Evolutionary conservation across 768 basidiomycete genomes (phyloP).

Genomic region (Mycena floridula): DNA sequence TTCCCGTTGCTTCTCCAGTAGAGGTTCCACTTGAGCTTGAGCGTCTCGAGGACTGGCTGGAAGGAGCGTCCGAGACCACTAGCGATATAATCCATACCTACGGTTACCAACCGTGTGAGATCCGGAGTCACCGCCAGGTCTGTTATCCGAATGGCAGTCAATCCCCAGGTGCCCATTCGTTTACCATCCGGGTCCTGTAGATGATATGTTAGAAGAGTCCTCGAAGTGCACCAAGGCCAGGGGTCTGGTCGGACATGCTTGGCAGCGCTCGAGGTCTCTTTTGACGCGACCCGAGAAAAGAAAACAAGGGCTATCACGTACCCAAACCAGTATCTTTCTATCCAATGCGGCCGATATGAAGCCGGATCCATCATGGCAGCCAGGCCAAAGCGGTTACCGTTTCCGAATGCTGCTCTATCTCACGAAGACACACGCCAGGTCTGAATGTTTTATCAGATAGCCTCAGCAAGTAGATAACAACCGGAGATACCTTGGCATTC

Average conservation of each 20-base stretch:
- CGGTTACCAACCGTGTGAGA: slow-evolving; percentile 72
- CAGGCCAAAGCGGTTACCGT: slow-evolving; percentile 83
- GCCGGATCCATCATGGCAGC: slow-evolving; percentile 82
- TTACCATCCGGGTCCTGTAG: slow-evolving; percentile 70
- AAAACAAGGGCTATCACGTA: slow-evolving; percentile 30
- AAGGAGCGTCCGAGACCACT: slow-evolving; percentile 13
- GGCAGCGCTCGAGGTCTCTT: too few relatives aligned
- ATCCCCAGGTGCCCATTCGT: slow-evolving; percentile 61
- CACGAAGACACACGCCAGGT: slow-evolving; percentile 65
- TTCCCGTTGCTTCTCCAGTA: slow-evolving; percentile 22
- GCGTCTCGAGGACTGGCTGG: slow-evolving; percentile 8
- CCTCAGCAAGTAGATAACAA: not conserved
- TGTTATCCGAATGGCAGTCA: slow-evolving; percentile 71
- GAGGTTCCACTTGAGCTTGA: slow-evolving; percentile 18
- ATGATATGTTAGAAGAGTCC: not conserved
- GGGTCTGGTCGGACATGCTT: too few relatives aligned
- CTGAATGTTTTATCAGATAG: slow-evolving; percentile 43
- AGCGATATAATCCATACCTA: slow-evolving; percentile 57
- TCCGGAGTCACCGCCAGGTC: slow-evolving; percentile 88
- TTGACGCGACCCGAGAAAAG: not conserved
- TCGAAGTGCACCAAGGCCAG: too few relatives aligned
- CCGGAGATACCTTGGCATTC: slow-evolving; percentile 65
- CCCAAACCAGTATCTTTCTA: slow-evolving; percentile 79
- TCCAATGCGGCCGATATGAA: slow-evolving; percentile 90
- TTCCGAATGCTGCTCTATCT: slow-evolving; percentile 68